Percentiles rank a stretch among this genome's conserved stretches.
These are phyloP conservation scores for Phialophora expanda DNA, from an alignment of 2,329 filamentous ascomycete genomes.

Conservation along the genomic window DNA sequence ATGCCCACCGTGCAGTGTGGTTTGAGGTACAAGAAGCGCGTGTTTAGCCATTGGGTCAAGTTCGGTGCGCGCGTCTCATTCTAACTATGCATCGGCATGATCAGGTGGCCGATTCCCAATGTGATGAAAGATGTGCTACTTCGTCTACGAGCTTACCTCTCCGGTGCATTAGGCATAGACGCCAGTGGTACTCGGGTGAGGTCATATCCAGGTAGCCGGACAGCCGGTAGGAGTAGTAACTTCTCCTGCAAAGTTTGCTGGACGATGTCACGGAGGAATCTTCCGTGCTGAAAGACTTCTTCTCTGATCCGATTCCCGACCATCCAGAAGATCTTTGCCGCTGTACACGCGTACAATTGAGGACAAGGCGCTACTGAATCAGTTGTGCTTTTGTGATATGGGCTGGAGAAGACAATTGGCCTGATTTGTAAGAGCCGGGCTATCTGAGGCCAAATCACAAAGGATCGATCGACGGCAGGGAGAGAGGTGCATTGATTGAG, in stretches of 20 bases:
- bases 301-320: background rate
- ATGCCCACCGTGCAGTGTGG: conserved; percentile 25
- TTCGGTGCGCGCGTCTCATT: background rate
- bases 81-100: background rate
- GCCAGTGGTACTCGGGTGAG: background rate
- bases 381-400: conserved; percentile 8
- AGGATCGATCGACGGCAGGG: conserved; percentile 23
- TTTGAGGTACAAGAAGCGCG: conserved; percentile 9
- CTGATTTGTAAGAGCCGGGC: conserved; percentile 4
- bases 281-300: background rate
- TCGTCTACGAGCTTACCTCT: background rate
- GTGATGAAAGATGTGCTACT: background rate
- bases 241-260: background rate
- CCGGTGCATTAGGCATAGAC: conserved; percentile 1
- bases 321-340: background rate
- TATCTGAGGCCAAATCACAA: conserved; percentile 6
- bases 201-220: background rate
- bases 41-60: background rate
- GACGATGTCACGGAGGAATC: background rate
- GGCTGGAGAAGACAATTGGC: conserved; percentile 12
- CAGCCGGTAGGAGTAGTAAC: background rate
- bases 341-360: conserved; percentile 16
- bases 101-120: conserved; percentile 5
- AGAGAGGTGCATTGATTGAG: conserved; percentile 5
- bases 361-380: conserved; percentile 18